A percentile compares a stretch with the other conserved stretches of the same genome.
Evolutionary conservation across 2,329 filamentous ascomycete species (phyloP).

Genomic region (Rhynchosporium secalis): DNA sequence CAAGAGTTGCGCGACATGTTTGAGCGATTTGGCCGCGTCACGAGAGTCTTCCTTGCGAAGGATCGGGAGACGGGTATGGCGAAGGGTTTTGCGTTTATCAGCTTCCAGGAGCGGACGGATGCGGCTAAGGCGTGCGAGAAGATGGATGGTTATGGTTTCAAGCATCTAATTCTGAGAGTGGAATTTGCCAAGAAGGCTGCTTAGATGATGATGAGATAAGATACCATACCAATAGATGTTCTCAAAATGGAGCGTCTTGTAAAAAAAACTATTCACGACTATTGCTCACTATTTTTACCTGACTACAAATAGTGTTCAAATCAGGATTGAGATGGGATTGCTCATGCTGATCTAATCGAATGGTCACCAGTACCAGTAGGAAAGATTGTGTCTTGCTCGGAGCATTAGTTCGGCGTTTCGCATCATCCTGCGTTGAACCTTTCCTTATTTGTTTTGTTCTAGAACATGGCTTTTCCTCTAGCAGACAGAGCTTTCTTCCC

Average conservation of each 20-base stretch:
- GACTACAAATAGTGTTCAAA: background rate
- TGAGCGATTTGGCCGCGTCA: slow-evolving; percentile 94
- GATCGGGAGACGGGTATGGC: slow-evolving; percentile 93
- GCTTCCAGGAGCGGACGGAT: slow-evolving; percentile 86
- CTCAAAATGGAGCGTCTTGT: slow-evolving; percentile 14
- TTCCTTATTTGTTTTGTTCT: background rate
- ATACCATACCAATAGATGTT: slow-evolving; percentile 16
- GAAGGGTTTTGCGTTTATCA: slow-evolving; percentile 99
- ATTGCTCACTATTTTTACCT: background rate
- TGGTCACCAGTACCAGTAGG: background rate
- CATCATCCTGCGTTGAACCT: no score
- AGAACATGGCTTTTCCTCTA: background rate
- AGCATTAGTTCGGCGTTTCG: background rate
- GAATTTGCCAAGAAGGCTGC: slow-evolving; percentile 80
- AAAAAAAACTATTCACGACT: slow-evolving; percentile 16
- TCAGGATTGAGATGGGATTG: background rate
- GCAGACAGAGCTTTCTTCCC: no score
- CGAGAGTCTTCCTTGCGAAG: slow-evolving; percentile 95
- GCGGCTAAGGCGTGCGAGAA: slow-evolving; percentile 92
- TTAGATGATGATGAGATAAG: slow-evolving; percentile 25
- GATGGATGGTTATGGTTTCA: slow-evolving; percentile 95
- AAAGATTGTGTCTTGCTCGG: background rate
- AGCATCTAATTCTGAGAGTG: slow-evolving; percentile 81
- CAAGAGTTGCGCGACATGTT: slow-evolving; percentile 96
- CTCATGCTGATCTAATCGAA: background rate